Base-by-base conservation (phyloP, 2,329 filamentous ascomycete genomes). In the Aspergillus persii region DNA sequence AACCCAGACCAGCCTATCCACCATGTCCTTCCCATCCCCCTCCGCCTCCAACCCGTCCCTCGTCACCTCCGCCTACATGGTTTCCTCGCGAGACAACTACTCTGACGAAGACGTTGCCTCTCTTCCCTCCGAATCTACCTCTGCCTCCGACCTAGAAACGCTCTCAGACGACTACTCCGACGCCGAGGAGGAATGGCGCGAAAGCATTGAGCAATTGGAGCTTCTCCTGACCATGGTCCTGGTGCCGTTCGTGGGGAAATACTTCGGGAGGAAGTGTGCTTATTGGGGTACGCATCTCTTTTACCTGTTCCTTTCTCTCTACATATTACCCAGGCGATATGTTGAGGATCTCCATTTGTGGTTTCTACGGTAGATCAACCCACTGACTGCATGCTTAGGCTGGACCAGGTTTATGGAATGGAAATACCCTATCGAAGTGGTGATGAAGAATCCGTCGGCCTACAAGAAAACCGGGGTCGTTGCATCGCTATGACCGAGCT, bases 391-490 rank as follows among this genome's bases (percentile, higher is more conserved):
- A 27, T 15, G 11, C 1, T 61, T 67, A 96, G 93, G 92, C 66
- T 97, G 94, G 93, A 89, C 88, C 26, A 88, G 89, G 70, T 96
- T 92, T 73, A 97, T 97, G 93, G 86, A 92, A 74, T 98, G 92
- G 93, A 89, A 90, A 75, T 95, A 96, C 73, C 87, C 87, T 0
- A 89, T 96, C 57, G 89, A 96, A 61, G 82, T 96, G 48, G 73
- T 76, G n/a, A 66, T 80, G 47, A 76, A 86, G 58, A 88, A 82
- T 74, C 87, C 88, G 70, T 82, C 79, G 62, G 74, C 80, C 0
- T 90, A 89, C 76, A 86, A 84, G 69, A 83, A 79, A n/a, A 79
- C 81, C 1, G 89, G 89, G 30, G 84, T 81, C 8, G 80, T 84
- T n/a, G 72, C 77, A 33, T 69, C 74, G 30, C 66, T 79, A 60